Base-by-base conservation (phyloP, 805 yeast genomes). In the Candida nitratophila region DNA sequence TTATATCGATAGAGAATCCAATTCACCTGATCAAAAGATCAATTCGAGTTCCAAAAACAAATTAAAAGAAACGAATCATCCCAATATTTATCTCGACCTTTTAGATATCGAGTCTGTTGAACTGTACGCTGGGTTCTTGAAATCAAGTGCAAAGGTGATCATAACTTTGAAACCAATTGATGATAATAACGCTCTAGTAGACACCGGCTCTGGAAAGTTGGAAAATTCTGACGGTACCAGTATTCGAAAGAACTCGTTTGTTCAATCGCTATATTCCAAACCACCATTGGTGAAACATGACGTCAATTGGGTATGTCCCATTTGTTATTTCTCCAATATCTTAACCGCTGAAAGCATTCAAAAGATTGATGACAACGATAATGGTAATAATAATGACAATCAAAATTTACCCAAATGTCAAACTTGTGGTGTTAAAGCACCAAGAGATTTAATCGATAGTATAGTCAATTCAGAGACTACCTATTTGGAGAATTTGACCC, bases 281-380 rank as follows among this genome's bases (percentile, higher is more conserved):
- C 15, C 26, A 21, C 32, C 22, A n/a, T 9, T 21, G 32, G 40
- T 26, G 3, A n/a, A 29, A 11, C 47, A 44, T 43, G 50, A 55
- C 19, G 16, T 54, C 11, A 66, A 71, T 27, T 91, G 99, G 99
- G 73, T 74, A 1, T 91, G 99, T 60, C 83, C 84, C n/a, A 90
- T 93, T 3, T 91, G 99, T 61, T 77, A 79, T n/a, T 85, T 70
- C 57, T 69, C 81, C 22, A 87, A 88, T 55, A 61, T 59, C 11
- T 51, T 75, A 3, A 57, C 60, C 8, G 50, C 58, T 9, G 60
- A 59, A 14, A 43, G 44, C 17, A 39, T 16, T 16, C 11, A 32
- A 4, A 26, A 33, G 15, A 12, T 47, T 11, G 39, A 44, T 30
- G 12, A 39, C 19, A 30, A 54, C 21, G 42, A 42, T 24, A 43